These are phyloP conservation scores for Termitomyces sp. DNA, from an alignment of 768 basidiomycete genomes.

Conservation along the genomic window DNA sequence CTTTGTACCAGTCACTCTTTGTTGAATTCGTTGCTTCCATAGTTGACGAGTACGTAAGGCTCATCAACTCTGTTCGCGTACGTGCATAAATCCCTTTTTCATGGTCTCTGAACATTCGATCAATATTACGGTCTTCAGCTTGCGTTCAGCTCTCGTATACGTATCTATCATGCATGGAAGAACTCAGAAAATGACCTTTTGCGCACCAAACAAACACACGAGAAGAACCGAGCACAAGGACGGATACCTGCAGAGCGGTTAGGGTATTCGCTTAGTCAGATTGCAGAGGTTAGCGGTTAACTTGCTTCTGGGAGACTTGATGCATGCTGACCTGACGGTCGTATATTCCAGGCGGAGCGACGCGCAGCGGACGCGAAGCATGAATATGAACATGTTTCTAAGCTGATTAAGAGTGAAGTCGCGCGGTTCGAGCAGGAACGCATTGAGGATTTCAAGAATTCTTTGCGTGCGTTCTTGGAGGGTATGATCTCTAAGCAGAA, in stretches of 20 bases:
- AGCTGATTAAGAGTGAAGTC: constrained; percentile 85
- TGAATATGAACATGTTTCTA: constrained; percentile 88
- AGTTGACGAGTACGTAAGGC: constrained; percentile 91
- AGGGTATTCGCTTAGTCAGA: constrained; percentile 69
- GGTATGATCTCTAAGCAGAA: constrained; percentile 86
- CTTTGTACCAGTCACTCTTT: neutral
- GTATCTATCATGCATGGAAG: constrained; percentile 81
- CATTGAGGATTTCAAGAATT: constrained; percentile 87
- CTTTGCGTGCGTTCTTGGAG: constrained; percentile 79
- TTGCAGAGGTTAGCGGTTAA: constrained; percentile 63
- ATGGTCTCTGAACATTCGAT: neutral
- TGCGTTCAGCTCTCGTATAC: constrained; percentile 85
- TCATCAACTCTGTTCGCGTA: constrained; percentile 85
- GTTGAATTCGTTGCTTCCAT: constrained; percentile 6
- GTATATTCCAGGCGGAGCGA: constrained; percentile 66
- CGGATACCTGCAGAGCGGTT: constrained; percentile 66
- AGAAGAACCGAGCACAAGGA: constrained; percentile 78
- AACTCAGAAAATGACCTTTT: constrained; percentile 70
- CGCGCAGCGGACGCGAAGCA: constrained; percentile 77
- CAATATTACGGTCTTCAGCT: constrained; percentile 40
- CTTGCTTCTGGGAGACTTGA: neutral
- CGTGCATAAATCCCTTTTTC: constrained; percentile 21
- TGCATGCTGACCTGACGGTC: neutral
- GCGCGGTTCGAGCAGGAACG: constrained; percentile 91
- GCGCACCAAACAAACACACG: constrained; percentile 72